phyloP scores from a whole-genome alignment of 176 grass and related monocot species.

The Zea luxurians region DNA sequence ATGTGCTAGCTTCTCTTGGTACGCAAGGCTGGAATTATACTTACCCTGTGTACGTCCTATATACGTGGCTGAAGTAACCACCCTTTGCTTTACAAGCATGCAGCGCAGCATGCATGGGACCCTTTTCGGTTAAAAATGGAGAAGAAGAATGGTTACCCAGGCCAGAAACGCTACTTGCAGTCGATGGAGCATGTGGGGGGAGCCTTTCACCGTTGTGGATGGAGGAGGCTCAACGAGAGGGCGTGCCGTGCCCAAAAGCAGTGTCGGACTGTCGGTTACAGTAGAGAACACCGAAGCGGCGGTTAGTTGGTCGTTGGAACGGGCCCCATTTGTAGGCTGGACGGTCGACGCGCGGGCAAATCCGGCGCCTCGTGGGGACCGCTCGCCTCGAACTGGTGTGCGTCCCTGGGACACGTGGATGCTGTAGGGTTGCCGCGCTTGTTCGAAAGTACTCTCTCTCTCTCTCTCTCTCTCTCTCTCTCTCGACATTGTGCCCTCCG shows the following conservation, averaged over 20 bases:
- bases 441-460: slow-evolving; percentile 2
- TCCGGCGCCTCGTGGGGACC: slow-evolving; percentile 10
- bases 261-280: not conserved
- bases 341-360: not conserved
- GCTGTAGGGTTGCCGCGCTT: not conserved
- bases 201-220: not conserved
- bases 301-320: slow-evolving; percentile 11
- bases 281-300: slow-evolving; percentile 7
- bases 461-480: not conserved
- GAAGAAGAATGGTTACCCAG: too few species aligned
- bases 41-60: not conserved
- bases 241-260: not conserved
- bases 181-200: not conserved
- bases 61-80: not conserved
- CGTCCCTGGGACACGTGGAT: not conserved
- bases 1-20: not conserved
- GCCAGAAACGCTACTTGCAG: not conserved
- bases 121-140: not conserved
- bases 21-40: slow-evolving; percentile 42
- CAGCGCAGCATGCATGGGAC: not conserved
- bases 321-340: slow-evolving; percentile 23
- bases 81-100: not conserved
- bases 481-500: not conserved
- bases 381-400: not conserved
- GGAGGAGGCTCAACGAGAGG: not conserved